Evolutionary conservation across 164 flowering plant genomes (phyloP).

Genomic region (Macadamia integrifolia): DNA sequence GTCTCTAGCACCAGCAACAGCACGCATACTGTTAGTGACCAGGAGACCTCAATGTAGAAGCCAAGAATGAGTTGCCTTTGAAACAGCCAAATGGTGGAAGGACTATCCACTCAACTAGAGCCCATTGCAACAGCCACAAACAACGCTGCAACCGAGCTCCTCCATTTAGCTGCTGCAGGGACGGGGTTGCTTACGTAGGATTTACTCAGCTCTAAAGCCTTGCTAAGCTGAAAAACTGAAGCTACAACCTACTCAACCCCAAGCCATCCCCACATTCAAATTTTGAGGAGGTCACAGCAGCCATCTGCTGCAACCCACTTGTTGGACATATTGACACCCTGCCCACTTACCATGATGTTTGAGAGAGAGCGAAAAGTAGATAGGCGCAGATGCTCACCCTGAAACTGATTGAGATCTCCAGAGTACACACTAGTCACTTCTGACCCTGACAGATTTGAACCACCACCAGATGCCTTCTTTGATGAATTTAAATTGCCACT

Average conservation of each 20-base stretch:
- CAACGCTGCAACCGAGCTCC: constrained; percentile 22
- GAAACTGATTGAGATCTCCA: constrained; percentile 30
- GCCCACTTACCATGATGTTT: constrained; percentile 33
- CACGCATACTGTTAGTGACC: constrained; percentile 5
- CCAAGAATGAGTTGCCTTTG: constrained; percentile 88
- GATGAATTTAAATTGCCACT: constrained; percentile 42
- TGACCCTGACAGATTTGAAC: constrained; percentile 39
- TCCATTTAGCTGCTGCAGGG: constrained; percentile 37
- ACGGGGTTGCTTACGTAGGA: constrained; percentile 17
- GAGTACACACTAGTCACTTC: constrained; percentile 61
- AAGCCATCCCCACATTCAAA: constrained; percentile 25
- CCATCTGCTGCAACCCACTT: constrained; percentile 57
- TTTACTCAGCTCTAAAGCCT: not conserved
- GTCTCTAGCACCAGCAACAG: constrained; percentile 11
- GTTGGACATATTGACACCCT: constrained; percentile 25
- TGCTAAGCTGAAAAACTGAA: constrained; percentile 2
- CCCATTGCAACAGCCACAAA: constrained; percentile 13
- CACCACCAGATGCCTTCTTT: constrained; percentile 33
- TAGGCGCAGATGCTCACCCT: constrained; percentile 32
- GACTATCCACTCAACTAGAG: constrained; percentile 28
- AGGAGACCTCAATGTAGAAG: constrained; percentile 43
- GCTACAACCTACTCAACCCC: constrained; percentile 22
- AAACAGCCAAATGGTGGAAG: constrained; percentile 39
- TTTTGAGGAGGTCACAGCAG: constrained; percentile 52
- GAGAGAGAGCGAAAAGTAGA: constrained; percentile 34